Percentiles rank a stretch among this genome's conserved stretches.
Evolutionary conservation across 1,139 yeast genomes (phyloP).

Genomic region (Geotrichum citri-aurantii): DNA sequence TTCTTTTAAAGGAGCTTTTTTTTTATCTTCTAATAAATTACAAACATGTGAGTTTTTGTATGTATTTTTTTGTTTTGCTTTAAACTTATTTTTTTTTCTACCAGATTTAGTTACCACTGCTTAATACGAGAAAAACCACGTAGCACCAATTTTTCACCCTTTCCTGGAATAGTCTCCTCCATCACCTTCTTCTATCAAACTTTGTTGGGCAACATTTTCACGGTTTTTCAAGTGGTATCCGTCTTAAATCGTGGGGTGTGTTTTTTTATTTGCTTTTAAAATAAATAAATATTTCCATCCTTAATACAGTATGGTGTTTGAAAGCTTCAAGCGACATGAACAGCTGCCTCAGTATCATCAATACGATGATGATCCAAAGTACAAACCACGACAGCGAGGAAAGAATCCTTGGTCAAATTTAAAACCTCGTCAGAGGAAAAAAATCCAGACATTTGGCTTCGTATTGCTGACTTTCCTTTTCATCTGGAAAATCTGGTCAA

Average conservation of each 20-base stretch:
- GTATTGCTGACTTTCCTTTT: constrained; percentile 2
- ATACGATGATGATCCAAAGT: constrained; percentile 7
- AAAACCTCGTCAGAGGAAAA: constrained; percentile 9
- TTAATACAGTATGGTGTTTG: constrained; percentile 11
- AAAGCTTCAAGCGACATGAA: constrained; percentile 10
- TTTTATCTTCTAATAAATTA: too few relatives aligned
- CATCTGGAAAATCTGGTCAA: constrained; percentile 11
- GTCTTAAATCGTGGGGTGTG: not conserved
- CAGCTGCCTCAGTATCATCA: constrained; percentile 11
- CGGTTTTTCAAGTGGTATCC: not conserved
- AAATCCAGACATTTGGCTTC: constrained; percentile 6
- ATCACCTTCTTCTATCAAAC: not conserved
- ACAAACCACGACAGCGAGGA: constrained; percentile 13
- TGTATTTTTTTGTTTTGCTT: not conserved
- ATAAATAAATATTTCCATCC: not conserved
- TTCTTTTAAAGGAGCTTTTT: not conserved
- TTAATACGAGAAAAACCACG: not conserved
- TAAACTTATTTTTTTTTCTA: not conserved
- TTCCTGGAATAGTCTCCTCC: not conserved
- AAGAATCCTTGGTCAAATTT: not conserved
- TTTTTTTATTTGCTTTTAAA: not conserved
- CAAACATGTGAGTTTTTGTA: too few relatives aligned
- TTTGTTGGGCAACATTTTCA: not conserved
- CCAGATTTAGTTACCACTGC: not conserved
- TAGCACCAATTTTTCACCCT: not conserved